phyloP scores from a whole-genome alignment of 306 rosid species.

The Mimosa pudica region DNA sequence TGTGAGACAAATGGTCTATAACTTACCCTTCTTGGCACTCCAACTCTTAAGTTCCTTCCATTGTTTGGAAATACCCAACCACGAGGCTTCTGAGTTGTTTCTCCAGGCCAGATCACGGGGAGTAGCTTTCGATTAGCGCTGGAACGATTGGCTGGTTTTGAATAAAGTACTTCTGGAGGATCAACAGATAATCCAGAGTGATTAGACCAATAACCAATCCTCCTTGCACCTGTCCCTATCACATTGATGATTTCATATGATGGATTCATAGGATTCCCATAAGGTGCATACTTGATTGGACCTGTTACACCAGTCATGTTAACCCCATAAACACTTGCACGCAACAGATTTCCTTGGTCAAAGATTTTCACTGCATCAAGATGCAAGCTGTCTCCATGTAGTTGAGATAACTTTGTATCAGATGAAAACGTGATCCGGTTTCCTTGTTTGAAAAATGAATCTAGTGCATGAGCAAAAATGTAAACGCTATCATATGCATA shows the following conservation, averaged over 20 bases:
- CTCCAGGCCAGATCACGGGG: constrained; percentile 88
- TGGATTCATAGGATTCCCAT: constrained; percentile 65
- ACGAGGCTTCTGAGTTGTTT: constrained; percentile 67
- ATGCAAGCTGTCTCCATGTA: constrained; percentile 53
- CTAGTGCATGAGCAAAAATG: constrained; percentile 83
- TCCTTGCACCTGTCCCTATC: constrained; percentile 69
- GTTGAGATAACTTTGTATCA: constrained; percentile 52
- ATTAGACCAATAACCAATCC: constrained; percentile 92
- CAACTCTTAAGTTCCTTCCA: constrained; percentile 75
- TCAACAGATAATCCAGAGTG: constrained; percentile 73
- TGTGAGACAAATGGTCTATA: constrained; percentile 66
- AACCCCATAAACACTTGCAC: constrained; percentile 54
- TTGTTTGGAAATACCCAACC: constrained; percentile 96
- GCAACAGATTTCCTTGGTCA: constrained; percentile 64
- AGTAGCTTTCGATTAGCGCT: constrained; percentile 54
- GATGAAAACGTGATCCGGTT: constrained; percentile 66
- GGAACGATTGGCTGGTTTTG: constrained; percentile 63
- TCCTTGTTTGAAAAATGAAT: constrained; percentile 74
- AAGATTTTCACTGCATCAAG: constrained; percentile 79
- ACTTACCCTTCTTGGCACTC: constrained; percentile 76
- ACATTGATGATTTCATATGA: constrained; percentile 88
- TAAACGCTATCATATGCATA: constrained; percentile 89
- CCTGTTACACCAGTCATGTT: constrained; percentile 89
- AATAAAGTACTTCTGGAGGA: constrained; percentile 72
- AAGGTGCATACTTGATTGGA: constrained; percentile 55